Conservation (phyloP, 331 rosid species). For the Cucumis variabilis region DNA sequence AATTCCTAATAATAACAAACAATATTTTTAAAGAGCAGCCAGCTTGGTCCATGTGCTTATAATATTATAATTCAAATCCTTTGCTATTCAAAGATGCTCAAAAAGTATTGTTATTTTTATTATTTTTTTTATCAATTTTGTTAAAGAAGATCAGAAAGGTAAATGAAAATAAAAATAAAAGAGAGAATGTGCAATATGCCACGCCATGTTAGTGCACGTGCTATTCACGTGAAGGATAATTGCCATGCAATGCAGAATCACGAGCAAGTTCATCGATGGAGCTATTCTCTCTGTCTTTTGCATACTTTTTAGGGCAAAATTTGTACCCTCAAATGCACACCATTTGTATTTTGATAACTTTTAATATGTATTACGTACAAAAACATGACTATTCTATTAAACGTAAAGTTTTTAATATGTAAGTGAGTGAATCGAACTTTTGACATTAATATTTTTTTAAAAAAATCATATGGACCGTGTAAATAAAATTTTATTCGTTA, state of each 20-base stretch:
- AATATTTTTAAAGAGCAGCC: neutral
- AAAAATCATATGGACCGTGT: too few relatives aligned
- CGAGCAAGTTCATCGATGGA: neutral
- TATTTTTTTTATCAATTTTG: too few relatives aligned
- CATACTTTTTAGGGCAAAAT: neutral
- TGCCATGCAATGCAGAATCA: constrained; percentile 9
- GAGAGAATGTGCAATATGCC: neutral
- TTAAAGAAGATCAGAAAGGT: neutral
- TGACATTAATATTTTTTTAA: too few relatives aligned
- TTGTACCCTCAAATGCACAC: neutral
- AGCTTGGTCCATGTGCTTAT: constrained; percentile 23
- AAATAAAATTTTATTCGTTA: too few relatives aligned
- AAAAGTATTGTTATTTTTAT: too few relatives aligned
- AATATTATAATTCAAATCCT: neutral
- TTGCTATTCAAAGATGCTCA: neutral
- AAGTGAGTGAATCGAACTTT: too few relatives aligned
- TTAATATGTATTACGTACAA: too few relatives aligned
- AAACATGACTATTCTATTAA: too few relatives aligned
- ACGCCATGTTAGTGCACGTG: constrained; percentile 23
- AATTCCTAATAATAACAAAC: neutral
- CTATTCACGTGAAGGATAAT: constrained; percentile 29
- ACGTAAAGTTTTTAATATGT: too few relatives aligned
- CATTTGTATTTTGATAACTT: neutral
- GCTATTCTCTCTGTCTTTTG: neutral
- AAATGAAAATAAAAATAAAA: neutral